Conservation (phyloP, 257 asterid species). For the Haberlea rhodopensis region DNA sequence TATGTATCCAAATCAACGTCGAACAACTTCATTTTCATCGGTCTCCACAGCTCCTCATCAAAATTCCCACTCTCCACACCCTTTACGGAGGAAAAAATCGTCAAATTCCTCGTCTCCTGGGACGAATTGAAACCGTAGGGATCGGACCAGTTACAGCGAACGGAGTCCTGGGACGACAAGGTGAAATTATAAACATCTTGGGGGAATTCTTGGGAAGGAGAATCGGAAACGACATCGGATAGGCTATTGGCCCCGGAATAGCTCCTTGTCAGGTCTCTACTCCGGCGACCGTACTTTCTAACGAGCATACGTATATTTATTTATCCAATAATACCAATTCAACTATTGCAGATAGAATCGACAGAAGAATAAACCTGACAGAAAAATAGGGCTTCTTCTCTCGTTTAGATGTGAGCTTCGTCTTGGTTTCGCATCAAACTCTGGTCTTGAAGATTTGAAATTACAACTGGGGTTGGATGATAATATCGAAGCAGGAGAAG, state of each 20-base stretch:
- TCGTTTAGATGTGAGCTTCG: constrained; percentile 6
- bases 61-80: constrained; percentile 21
- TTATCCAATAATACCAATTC: not conserved
- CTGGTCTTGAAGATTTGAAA: constrained; percentile 9
- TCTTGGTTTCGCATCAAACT: constrained; percentile 15
- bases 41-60: constrained; percentile 28
- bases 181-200: constrained; percentile 56
- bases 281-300: constrained; percentile 62
- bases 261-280: constrained; percentile 46
- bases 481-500: constrained; percentile 15
- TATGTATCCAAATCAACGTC: constrained; percentile 37
- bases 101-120: constrained; percentile 31
- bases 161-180: constrained; percentile 51
- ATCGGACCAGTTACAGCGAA: constrained; percentile 47
- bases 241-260: constrained; percentile 37
- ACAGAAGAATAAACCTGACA: constrained; percentile 10
- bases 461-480: not conserved
- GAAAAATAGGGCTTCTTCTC: constrained; percentile 12
- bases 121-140: constrained; percentile 33
- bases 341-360: constrained; percentile 20
- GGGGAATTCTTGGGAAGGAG: constrained; percentile 50
- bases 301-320: constrained; percentile 35
- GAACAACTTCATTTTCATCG: constrained; percentile 32
- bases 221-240: constrained; percentile 46
- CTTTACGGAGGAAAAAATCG: constrained; percentile 27